Base-by-base conservation (phyloP, 2,329 filamentous ascomycete species). In the Westerdykella sp. region DNA sequence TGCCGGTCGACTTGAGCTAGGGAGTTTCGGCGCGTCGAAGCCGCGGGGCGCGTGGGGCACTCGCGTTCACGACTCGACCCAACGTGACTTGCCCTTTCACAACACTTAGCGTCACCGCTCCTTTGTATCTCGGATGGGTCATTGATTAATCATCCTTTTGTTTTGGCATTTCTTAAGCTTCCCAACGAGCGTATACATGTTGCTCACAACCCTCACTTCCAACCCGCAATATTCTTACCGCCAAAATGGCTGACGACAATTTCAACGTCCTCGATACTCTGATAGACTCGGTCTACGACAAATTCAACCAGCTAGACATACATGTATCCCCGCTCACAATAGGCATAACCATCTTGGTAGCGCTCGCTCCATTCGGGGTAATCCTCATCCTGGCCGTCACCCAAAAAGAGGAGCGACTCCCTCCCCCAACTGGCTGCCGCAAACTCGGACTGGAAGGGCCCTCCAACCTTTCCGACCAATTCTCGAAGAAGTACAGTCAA, bases 381-480 rank as follows among this genome's bases (percentile, higher is more conserved):
- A 14, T 53, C 32, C 44, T 63, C 25, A 36, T 55, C 22, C 43
- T 65, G 14, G 53, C 55, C 28, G 40, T 56, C 32, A 46, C 45
- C 12, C 59, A 65, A 34, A 43, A 47, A 11, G 57, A 60, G 22
- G 40, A 37, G 3, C 49, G 42, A 23, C 34, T 42, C 16, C 54
- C 60, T 18, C 53, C 65, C 9, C 65, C 65, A 16, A 46, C 58
- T 45, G 77, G 77, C 43, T 80, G 78, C 53, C 67, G 70, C 40
- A 76, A 71, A 54, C 56, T 81, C 11, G 76, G 76, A 13, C 57
- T 79, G 32, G 16, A 63, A 64, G 49, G 68, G 55, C 45, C 66
- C 38, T 77, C 72, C 53, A 79, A 82, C 51, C 63, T 82, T 3
- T 54, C 64, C 22, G 79, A 83, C 56, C 76, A 82, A 57, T 77